Base-by-base conservation (phyloP, 2,329 filamentous ascomycete genomes). In the Trichothecium sympodiale region DNA sequence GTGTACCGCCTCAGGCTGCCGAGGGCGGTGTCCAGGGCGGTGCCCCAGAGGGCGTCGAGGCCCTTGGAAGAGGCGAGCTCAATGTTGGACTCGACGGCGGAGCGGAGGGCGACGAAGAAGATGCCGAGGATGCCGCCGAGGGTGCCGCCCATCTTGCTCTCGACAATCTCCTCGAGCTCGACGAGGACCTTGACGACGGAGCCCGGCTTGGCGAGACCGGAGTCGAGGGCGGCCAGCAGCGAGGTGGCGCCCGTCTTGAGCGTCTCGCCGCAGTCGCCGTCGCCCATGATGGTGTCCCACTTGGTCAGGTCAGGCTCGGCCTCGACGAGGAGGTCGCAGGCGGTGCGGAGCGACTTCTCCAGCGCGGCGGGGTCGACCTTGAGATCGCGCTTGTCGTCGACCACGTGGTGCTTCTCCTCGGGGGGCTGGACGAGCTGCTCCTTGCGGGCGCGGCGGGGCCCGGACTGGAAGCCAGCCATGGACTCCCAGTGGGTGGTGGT, bases 261-360 rank as follows among this genome's bases (percentile, higher is more conserved):
- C 3, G 70, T 74, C 48, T 81, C 73, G 27, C 77, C 77, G 48
- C 76, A 81, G 54, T 45, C 41, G 17, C 56, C 54, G 29, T 59
- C 77, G 26, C 74, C 75, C 65, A 79, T 73, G 32, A 74, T 52
- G 4, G 69, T 75, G 50, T 80, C 74, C 67, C 71, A 79, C 41
- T 60, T 67, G 1, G 77, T 80, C 30, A 80, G 57, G 38, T 78
- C 69, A 0, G 74, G 74, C 50, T 80, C 76, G 3, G 75, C 73
- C 8, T 59, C 59, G 31, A 79, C 59, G 3, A 75, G 62, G 3
- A 59, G 64, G 42, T 46, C 64, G 57, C 55, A 82, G 36, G 58
- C 74, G 50, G 43, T 60, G 14, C 65, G 68, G 17, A 84, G 58
- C 48, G 72, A 74, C 26, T 57, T 65, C 31, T 73, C 71, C 2